phyloP scores from a whole-genome alignment of 345 rosid species.

The Clausena lansium region DNA sequence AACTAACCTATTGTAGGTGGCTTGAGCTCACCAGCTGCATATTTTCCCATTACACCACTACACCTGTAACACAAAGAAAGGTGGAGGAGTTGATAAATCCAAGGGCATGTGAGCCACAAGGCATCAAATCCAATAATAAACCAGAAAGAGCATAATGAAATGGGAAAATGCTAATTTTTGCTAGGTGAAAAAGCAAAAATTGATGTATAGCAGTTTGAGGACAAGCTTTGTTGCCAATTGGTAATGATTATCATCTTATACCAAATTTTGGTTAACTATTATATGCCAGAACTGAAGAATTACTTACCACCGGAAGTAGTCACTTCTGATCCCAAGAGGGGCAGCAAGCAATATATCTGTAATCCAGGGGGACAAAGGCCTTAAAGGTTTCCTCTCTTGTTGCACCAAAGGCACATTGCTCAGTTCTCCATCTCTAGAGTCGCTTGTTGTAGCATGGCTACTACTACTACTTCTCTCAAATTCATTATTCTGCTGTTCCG shows the following conservation, averaged over 20 bases:
- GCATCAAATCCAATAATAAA: neutral
- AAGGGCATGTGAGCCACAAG: neutral
- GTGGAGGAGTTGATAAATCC: conserved; percentile 3
- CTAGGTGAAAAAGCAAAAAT: neutral
- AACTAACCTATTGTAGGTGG: conserved; percentile 83
- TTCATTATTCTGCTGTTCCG: conserved; percentile 56
- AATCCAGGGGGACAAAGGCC: conserved; percentile 98
- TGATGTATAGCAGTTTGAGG: neutral
- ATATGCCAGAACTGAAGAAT: conserved; percentile 1
- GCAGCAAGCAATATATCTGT: conserved; percentile 92
- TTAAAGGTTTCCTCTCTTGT: conserved; percentile 79
- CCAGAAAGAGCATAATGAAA: neutral
- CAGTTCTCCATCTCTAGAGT: conserved; percentile 41
- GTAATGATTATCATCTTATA: neutral
- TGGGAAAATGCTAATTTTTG: neutral
- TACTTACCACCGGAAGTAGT: conserved; percentile 94
- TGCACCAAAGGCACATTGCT: conserved; percentile 38
- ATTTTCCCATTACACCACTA: conserved; percentile 98
- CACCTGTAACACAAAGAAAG: conserved; percentile 54
- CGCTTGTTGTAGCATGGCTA: conserved; percentile 43
- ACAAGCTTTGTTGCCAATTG: neutral
- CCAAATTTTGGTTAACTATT: neutral
- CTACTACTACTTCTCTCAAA: conserved; percentile 47
- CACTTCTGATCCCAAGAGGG: conserved; percentile 91
- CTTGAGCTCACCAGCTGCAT: conserved; percentile 96